Conservation (phyloP, 257 asterid genomes). For the Solanum gracilifrons region DNA sequence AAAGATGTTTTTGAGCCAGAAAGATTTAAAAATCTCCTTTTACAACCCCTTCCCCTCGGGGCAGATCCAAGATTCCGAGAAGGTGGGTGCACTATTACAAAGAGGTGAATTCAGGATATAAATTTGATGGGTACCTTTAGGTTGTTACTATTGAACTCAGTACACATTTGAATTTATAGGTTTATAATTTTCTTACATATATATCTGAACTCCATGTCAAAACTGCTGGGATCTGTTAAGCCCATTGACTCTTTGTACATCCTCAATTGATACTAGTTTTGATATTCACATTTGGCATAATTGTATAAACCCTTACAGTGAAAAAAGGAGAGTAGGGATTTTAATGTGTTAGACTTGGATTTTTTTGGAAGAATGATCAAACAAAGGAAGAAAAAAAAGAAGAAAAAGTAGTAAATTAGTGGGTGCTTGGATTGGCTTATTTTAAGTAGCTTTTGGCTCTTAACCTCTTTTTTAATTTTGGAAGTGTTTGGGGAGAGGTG, state of each 20-base stretch:
- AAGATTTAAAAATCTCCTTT: not conserved
- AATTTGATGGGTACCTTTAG: not conserved
- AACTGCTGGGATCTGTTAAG: not conserved
- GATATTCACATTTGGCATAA: not conserved
- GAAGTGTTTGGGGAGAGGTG: not conserved
- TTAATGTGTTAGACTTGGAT: not conserved
- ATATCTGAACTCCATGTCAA: not conserved
- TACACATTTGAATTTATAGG: not conserved
- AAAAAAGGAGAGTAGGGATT: not conserved
- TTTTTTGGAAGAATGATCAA: not conserved
- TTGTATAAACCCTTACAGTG: not conserved
- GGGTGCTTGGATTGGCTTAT: not conserved
- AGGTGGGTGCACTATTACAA: not conserved
- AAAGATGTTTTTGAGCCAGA: not conserved
- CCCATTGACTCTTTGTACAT: not conserved
- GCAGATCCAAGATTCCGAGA: not conserved
- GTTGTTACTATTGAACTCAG: not conserved
- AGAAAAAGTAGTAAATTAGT: not conserved
- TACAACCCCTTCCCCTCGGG: not conserved
- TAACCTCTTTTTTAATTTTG: not conserved
- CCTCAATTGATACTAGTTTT: not conserved
- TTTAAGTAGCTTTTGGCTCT: not conserved
- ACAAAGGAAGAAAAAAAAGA: not conserved
- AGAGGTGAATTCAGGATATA: not conserved
- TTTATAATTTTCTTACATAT: not conserved